phyloP scores from a whole-genome alignment of 2,329 filamentous ascomycete species.

The Fusarium circinatum region DNA sequence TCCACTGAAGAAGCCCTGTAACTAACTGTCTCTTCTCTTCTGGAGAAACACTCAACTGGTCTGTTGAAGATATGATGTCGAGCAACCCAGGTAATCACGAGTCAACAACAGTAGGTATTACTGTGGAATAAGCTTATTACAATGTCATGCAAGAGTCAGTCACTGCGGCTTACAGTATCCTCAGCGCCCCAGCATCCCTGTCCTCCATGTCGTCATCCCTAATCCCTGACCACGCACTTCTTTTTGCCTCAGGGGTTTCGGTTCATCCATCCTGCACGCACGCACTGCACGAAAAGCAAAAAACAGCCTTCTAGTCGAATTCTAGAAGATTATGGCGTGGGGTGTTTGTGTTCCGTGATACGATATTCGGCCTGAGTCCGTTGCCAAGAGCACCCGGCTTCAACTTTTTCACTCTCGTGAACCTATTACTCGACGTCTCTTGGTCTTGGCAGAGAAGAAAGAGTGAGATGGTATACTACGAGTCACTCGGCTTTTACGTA shows the following conservation, averaged over 20 bases:
- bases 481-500: slow-evolving; percentile 38
- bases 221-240: slow-evolving; percentile 12
- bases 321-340: slow-evolving; percentile 36
- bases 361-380: slow-evolving; percentile 22
- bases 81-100: not conserved
- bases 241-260: slow-evolving; percentile 7
- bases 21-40: not conserved
- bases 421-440: not conserved
- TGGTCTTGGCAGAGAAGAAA: not conserved
- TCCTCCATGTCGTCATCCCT: slow-evolving; percentile 21
- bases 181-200: slow-evolving; percentile 13
- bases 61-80: not conserved
- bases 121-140: not conserved
- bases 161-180: not conserved
- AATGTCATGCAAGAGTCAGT: slow-evolving; percentile 20
- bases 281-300: not conserved
- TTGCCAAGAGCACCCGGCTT: slow-evolving; percentile 10
- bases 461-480: slow-evolving; percentile 2
- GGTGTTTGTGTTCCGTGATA: not conserved
- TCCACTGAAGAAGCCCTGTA: not conserved
- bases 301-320: slow-evolving; percentile 36
- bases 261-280: not conserved
- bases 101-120: not conserved
- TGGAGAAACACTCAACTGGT: not conserved
- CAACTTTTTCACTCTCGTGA: not conserved